Percentiles rank a stretch among this genome's conserved stretches.
phyloP scores from a whole-genome alignment of 2,329 filamentous ascomycete genomes.

The Aurifilum marmelostoma region DNA sequence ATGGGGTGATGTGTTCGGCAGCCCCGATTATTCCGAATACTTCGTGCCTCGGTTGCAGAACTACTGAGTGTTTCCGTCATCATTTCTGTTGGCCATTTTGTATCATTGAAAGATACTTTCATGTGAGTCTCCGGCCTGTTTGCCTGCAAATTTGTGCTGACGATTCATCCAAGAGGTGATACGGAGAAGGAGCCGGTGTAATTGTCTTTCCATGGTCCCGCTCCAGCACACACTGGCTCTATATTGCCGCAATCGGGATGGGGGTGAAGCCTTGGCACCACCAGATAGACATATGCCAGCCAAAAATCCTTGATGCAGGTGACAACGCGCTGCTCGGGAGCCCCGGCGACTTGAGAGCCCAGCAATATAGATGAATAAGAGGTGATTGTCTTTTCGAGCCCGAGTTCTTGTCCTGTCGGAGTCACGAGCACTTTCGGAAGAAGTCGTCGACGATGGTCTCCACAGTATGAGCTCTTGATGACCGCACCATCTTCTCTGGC shows the following conservation, averaged over 20 bases:
- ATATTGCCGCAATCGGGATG: background rate
- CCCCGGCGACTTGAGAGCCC: too few relatives aligned
- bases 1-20: background rate
- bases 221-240: background rate
- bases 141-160: background rate
- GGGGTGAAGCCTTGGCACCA: background rate
- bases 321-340: background rate
- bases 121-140: background rate
- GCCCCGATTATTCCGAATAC: background rate
- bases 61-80: background rate
- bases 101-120: background rate
- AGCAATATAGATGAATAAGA: background rate
- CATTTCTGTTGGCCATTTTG: background rate
- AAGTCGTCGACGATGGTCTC: background rate
- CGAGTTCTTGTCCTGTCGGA: background rate
- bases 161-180: background rate
- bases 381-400: background rate
- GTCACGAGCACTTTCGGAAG: background rate
- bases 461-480: background rate
- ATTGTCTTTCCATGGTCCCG: background rate
- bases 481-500: background rate
- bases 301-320: background rate
- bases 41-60: background rate
- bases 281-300: background rate
- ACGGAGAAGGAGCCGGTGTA: background rate